These are phyloP conservation scores for Podila epigama DNA, from an alignment of 192 early-diverging fungal species.

Conservation along the genomic window DNA sequence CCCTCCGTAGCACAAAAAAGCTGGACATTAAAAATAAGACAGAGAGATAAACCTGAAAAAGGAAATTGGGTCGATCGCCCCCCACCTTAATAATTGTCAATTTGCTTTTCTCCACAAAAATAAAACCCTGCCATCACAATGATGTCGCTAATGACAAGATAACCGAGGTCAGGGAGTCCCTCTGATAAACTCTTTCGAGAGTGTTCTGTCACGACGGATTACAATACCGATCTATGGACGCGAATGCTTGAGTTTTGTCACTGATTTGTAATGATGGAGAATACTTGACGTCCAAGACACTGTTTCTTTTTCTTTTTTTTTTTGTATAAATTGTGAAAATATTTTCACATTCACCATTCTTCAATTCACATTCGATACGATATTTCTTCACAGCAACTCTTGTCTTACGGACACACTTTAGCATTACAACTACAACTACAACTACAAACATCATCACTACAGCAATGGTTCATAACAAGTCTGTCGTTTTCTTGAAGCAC, in stretches of 20 bases:
- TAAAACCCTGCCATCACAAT: too few species aligned
- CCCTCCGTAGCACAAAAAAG: not conserved
- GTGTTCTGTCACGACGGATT: too few species aligned
- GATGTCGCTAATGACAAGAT: too few species aligned
- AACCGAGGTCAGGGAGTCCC: too few species aligned
- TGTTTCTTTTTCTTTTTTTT: too few species aligned
- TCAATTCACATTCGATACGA: not conserved
- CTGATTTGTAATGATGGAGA: too few species aligned
- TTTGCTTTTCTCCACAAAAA: too few species aligned
- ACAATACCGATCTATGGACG: too few species aligned
- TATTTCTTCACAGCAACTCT: not conserved
- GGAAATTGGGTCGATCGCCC: slow-evolving; percentile 36
- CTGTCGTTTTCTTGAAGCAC: slow-evolving; percentile 52
- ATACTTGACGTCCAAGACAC: not conserved
- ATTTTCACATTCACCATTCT: not conserved
- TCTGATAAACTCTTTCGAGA: too few species aligned
- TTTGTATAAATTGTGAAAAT: not conserved
- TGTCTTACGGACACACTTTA: not conserved
- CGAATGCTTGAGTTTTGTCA: too few species aligned
- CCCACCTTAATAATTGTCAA: too few species aligned
- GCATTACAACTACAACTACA: not conserved
- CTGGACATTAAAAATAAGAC: not conserved
- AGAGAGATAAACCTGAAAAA: not conserved
- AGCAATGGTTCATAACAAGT: slow-evolving; percentile 59
- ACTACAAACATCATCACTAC: not conserved